These are phyloP conservation scores for Alternaria postmessia DNA, from an alignment of 2,329 filamentous ascomycete genomes.

Conservation along the genomic window DNA sequence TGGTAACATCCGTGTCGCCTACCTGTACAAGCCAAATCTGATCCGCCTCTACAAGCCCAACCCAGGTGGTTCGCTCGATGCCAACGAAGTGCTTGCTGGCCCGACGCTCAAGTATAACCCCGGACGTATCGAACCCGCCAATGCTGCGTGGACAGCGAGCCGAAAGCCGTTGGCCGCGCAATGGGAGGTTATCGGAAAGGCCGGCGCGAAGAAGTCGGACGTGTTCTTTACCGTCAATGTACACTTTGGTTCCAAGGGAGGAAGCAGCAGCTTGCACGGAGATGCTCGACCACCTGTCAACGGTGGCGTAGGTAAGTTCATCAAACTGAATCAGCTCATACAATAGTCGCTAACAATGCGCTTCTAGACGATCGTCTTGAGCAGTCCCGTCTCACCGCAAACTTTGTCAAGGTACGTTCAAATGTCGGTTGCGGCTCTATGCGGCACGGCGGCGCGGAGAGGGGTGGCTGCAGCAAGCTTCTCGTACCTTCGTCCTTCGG, in stretches of 20 bases:
- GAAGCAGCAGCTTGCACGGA: slow-evolving; percentile 69
- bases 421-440: slow-evolving; percentile 1
- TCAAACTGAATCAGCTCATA: not conserved
- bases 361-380: slow-evolving; percentile 57
- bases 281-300: slow-evolving; percentile 73
- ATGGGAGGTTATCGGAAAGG: slow-evolving; percentile 67
- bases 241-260: slow-evolving; percentile 72
- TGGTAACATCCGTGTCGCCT: slow-evolving; percentile 75
- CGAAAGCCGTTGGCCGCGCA: slow-evolving; percentile 73
- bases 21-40: slow-evolving; percentile 70
- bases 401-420: slow-evolving; percentile 45
- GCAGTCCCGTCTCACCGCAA: slow-evolving; percentile 67
- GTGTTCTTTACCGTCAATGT: slow-evolving; percentile 76
- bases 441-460: slow-evolving; percentile 17
- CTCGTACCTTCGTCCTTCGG: slow-evolving; percentile 8
- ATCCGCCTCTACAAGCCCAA: slow-evolving; percentile 68
- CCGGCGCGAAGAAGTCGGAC: slow-evolving; percentile 49
- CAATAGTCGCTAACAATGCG: slow-evolving; percentile 8
- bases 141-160: slow-evolving; percentile 66
- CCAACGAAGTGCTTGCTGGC: slow-evolving; percentile 65
- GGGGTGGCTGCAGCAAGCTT: slow-evolving; percentile 26
- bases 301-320: slow-evolving; percentile 58
- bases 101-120: slow-evolving; percentile 73
- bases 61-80: slow-evolving; percentile 63
- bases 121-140: slow-evolving; percentile 70